These are phyloP conservation scores for Mollisiaceae sp. DNA, from an alignment of 2,329 filamentous ascomycete genomes.

Conservation along the genomic window DNA sequence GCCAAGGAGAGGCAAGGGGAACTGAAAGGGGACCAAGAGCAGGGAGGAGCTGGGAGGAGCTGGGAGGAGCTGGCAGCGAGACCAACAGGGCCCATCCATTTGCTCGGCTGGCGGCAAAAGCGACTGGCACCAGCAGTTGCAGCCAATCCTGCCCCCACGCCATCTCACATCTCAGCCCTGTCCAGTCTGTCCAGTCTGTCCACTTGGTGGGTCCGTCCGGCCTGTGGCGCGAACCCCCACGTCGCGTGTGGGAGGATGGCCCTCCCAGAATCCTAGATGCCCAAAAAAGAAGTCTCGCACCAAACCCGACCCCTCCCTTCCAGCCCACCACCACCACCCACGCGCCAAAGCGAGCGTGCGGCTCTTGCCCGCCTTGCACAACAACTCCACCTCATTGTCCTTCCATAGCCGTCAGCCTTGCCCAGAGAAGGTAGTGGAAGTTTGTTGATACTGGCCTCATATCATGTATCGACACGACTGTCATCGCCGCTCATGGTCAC, in stretches of 20 bases:
- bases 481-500: background rate
- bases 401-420: background rate
- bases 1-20: no score
- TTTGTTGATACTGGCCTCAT: background rate
- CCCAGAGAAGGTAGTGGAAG: background rate
- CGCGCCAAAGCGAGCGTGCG: background rate
- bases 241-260: background rate
- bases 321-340: no score
- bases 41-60: background rate
- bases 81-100: no score
- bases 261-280: no score
- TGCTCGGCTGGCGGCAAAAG: background rate
- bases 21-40: no score
- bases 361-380: conserved; percentile 2
- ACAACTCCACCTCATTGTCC: background rate
- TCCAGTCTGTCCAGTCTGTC: background rate
- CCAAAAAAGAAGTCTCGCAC: no score
- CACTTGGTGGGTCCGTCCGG: background rate
- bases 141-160: no score
- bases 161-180: background rate
- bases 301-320: no score
- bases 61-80: no score
- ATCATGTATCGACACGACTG: background rate
- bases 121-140: no score
- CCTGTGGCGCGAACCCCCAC: background rate